A percentile compares a stretch with the other conserved stretches of the same genome.
Evolutionary conservation across 345 rosid genomes (phyloP).

Genomic region (Luvunga scandens): DNA sequence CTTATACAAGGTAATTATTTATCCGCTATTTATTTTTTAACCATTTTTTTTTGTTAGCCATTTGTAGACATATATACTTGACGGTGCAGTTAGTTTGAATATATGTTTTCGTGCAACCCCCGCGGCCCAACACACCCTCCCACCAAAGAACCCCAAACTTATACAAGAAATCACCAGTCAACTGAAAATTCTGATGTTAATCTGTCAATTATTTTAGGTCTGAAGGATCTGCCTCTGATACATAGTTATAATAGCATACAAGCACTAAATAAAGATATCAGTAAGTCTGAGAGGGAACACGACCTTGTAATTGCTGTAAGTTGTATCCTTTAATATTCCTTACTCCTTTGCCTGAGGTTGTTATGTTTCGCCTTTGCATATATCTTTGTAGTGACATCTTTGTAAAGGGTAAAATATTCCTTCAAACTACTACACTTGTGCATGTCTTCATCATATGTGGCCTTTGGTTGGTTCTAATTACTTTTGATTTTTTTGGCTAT

Average conservation of each 20-base stretch:
- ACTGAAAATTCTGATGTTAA: constrained; percentile 12
- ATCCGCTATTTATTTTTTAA: not conserved
- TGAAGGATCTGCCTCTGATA: constrained; percentile 78
- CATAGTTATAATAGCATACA: constrained; percentile 74
- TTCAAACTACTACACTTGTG: not conserved
- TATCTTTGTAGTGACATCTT: not conserved
- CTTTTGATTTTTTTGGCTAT: constrained; percentile 15
- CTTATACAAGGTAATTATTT: constrained; percentile 61
- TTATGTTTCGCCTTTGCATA: not conserved
- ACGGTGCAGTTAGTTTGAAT: not conserved
- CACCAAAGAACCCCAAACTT: not conserved
- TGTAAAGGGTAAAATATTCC: not conserved
- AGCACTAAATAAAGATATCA: constrained; percentile 56
- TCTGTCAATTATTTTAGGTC: constrained; percentile 35
- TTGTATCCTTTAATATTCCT: constrained; percentile 16
- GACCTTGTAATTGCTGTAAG: constrained; percentile 98
- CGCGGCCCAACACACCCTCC: no score
- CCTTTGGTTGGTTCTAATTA: constrained; percentile 23
- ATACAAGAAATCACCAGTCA: not conserved
- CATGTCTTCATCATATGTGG: not conserved
- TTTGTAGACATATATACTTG: not conserved
- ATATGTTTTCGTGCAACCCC: not conserved
- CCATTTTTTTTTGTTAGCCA: not conserved
- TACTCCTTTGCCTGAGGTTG: not conserved
- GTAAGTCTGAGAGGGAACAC: constrained; percentile 66